Percentiles rank a stretch among this genome's conserved stretches.
These are phyloP conservation scores for Neurospora discreta DNA, from an alignment of 495 filamentous ascomycete species.

Conservation along the genomic window DNA sequence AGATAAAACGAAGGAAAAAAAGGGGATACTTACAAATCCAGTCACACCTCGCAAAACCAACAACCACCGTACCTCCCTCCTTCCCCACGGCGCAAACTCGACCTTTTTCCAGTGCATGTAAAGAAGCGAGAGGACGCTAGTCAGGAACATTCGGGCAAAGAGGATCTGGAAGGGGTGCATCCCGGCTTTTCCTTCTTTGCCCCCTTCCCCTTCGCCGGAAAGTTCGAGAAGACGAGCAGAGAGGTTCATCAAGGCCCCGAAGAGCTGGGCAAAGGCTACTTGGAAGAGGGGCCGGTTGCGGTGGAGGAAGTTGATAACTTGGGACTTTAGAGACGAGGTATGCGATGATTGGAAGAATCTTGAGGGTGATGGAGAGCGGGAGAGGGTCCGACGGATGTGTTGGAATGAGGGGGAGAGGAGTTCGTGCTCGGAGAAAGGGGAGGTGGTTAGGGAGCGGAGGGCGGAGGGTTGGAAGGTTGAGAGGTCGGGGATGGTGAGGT, in stretches of 20 bases:
- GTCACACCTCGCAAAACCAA: constrained; percentile 57
- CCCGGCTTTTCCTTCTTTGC: background rate
- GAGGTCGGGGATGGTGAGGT: background rate
- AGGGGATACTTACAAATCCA: constrained; percentile 43
- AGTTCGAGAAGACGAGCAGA: constrained; percentile 68
- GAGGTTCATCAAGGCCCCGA: constrained; percentile 83
- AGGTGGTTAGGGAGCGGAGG: constrained; percentile 23
- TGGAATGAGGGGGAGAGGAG: background rate
- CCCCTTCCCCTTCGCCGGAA: constrained; percentile 46
- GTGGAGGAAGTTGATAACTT: constrained; percentile 16
- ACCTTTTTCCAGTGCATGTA: constrained; percentile 62
- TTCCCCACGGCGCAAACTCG: constrained; percentile 58
- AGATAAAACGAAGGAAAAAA: background rate
- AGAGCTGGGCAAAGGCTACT: constrained; percentile 68
- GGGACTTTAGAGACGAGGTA: too few relatives aligned
- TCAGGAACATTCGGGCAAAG: constrained; percentile 76
- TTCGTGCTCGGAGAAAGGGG: constrained; percentile 16
- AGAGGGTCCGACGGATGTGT: background rate
- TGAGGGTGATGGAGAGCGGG: constrained; percentile 7
- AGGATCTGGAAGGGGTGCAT: constrained; percentile 87
- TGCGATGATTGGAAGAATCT: background rate
- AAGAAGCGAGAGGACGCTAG: constrained; percentile 48
- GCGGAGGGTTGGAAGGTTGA: background rate
- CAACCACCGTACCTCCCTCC: constrained; percentile 49
- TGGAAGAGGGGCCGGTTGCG: constrained; percentile 65